These are phyloP conservation scores for Nakaseomyces sp. DNA, from an alignment of 1,139 yeast species.

Conservation along the genomic window DNA sequence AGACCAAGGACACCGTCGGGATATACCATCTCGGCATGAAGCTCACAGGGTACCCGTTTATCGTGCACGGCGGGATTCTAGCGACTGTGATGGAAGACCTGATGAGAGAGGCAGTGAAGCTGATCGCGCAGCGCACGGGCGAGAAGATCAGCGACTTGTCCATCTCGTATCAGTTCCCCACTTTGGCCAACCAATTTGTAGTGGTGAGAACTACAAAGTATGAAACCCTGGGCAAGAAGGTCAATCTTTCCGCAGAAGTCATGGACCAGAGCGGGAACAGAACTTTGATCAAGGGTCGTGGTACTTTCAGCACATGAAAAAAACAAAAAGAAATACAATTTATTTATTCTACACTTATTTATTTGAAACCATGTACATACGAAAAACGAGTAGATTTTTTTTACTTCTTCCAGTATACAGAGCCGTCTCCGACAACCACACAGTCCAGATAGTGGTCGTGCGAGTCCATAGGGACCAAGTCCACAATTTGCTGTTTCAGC, in stretches of 20 bases:
- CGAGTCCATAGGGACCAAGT: slow-evolving; percentile 51
- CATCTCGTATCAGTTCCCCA: slow-evolving; percentile 54
- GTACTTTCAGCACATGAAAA: slow-evolving; percentile 24
- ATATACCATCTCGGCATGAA: slow-evolving; percentile 71
- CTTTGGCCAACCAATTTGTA: slow-evolving; percentile 72
- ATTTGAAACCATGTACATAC: too few species aligned
- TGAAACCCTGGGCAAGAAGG: slow-evolving; percentile 31
- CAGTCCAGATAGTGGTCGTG: slow-evolving; percentile 66
- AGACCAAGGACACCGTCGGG: slow-evolving; percentile 53
- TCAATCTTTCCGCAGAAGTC: slow-evolving; percentile 34
- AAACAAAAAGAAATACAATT: not conserved
- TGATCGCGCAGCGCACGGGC: slow-evolving; percentile 27
- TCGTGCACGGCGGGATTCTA: slow-evolving; percentile 83
- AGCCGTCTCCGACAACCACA: slow-evolving; percentile 40
- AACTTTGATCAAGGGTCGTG: slow-evolving; percentile 38
- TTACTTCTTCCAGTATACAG: slow-evolving; percentile 18
- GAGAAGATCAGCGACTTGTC: slow-evolving; percentile 25
- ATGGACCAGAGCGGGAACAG: slow-evolving; percentile 39
- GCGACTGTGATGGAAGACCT: slow-evolving; percentile 78
- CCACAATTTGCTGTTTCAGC: slow-evolving; percentile 48
- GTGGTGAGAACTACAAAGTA: slow-evolving; percentile 47
- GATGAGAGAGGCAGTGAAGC: slow-evolving; percentile 34
- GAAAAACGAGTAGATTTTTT: not conserved
- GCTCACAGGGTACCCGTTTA: slow-evolving; percentile 78
- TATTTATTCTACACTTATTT: not conserved